Base-by-base conservation (phyloP, 768 basidiomycete genomes). In the Agrocybe pediades region DNA sequence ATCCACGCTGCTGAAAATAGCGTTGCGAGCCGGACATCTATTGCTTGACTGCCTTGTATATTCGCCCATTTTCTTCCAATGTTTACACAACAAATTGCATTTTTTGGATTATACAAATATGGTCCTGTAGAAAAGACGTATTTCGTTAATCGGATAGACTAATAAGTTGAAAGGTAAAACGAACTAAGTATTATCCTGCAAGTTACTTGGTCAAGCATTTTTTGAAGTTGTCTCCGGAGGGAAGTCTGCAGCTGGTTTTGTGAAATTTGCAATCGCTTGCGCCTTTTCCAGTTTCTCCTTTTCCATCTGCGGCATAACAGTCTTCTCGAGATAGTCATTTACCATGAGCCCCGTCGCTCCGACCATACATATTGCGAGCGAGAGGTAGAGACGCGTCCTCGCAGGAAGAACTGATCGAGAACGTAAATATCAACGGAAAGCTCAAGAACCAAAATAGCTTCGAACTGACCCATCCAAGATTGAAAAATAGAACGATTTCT, bases 261-360 rank as follows among this genome's bases (percentile, higher is more conserved):
- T 4, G 4, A n/a, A 5, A 3, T 36, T 36, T 36, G 33, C 11
- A 5, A 3, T 11, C 9, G 5, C 26, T 20, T 40, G 15, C 0
- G 23, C 16, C 23, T 50, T 39, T 20, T 16, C 54, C 36, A 21
- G 20, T n/a, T 46, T 44, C 0, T 26, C 29, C 13, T 51, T 51
- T 43, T 51, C 49, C 15, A 17, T 24, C 11, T 53, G 48, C 25
- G 65, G 42, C 50, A 78, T 65, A 13, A 74, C 51, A 17, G 64
- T 70, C 51, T 73, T 73, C 60, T 86, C 83, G 33, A 86, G 65
- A 47, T 76, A 74, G 60, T 84, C 74, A 33, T 85, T 83, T 39
- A 78, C 57, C 30, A 72, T 59, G 23, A 85, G 59, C 16, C 85
- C 85, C 19, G 66, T 66, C 8, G 65, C 71, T 9, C 77, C 83